Evolutionary conservation across 2,329 filamentous ascomycete species (phyloP), one percentile per base, ranked within the genome.

Genomic region (Beauveria medogensis): DNA sequence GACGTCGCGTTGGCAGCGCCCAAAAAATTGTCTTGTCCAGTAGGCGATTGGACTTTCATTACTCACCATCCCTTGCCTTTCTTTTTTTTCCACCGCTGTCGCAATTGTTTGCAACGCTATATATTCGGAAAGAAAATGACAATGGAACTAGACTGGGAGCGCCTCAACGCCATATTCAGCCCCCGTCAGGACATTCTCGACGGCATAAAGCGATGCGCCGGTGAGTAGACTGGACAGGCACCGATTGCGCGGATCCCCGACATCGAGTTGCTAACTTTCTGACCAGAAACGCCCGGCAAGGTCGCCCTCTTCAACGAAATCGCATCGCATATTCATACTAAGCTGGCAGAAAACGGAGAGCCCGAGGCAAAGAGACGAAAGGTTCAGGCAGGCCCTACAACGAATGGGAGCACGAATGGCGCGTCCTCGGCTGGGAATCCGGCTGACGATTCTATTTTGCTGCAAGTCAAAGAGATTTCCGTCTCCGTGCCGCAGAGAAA

Each of bases 401-500:
- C 58, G n/a, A 60, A 60, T 10, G 58, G 58, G 16, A 34, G 18
- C n/a, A 60, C 67, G 47, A 68, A 66, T 50, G 66, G 64, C 3
- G 63, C 58, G 57, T 64, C 64, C 62, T 55, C 60, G 8, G 69
- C 67, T 37, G 72, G 72, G 26, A 76, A 77, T 55, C 76, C 80
- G 0, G 74, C 75, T 2, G 72, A 75, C 6, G 83, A 87, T 65
- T 67, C 76, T 7, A 72, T 87, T 0, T 71, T 87, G 28, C 74
- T 88, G 20, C 82, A 82, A 64, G 77, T 88, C 62, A 86, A 85
- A 70, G 86, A 88, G 50, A 84, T 89, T 22, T 88, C 85, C 0
- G 77, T 88, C n/a, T 82, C 84, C 1, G 78, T 87, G 4, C 86
- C 86, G 0, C 83, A 86, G 73, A 78, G 86, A 64, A 89, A 89